Conservation (phyloP, 2,329 filamentous ascomycete species). For the Calycina herbarum region DNA sequence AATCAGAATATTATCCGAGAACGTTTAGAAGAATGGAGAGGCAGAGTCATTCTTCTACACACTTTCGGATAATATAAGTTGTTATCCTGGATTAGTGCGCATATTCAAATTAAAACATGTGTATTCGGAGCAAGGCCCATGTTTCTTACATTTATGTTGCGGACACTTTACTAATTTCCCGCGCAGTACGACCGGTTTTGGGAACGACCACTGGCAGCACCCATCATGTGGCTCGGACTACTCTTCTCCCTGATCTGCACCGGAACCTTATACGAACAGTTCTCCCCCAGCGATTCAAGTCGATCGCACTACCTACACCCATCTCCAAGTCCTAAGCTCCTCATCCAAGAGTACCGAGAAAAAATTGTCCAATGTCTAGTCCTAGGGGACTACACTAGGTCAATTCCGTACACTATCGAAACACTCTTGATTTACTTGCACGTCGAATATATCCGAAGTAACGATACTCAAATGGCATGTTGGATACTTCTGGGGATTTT, state of each 20-base stretch:
- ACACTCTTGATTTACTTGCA: conserved; percentile 53
- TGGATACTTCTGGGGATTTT: conserved; percentile 52
- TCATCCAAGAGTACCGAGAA: conserved; percentile 47
- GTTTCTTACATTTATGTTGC: not conserved
- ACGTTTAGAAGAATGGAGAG: too few species aligned
- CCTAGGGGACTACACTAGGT: conserved; percentile 49
- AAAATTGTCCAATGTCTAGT: conserved; percentile 52
- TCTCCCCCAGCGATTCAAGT: not conserved
- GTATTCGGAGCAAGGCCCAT: too few species aligned
- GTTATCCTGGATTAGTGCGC: too few species aligned
- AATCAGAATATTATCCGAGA: not conserved
- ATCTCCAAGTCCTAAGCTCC: conserved; percentile 37
- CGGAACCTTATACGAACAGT: conserved; percentile 38
- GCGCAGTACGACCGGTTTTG: conserved; percentile 31
- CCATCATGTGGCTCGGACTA: conserved; percentile 51
- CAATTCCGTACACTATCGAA: conserved; percentile 47
- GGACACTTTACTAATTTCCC: not conserved
- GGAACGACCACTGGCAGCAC: conserved; percentile 26
- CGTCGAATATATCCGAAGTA: conserved; percentile 48
- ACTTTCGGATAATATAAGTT: too few species aligned
- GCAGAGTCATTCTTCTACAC: too few species aligned
- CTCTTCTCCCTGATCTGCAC: conserved; percentile 38
- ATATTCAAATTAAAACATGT: too few species aligned
- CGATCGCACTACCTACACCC: not conserved
- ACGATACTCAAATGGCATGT: conserved; percentile 38